Evolutionary conservation across 176 grass and related monocot genomes (phyloP), one percentile per base, ranked within the genome.

Genomic region (Secale cereale): DNA sequence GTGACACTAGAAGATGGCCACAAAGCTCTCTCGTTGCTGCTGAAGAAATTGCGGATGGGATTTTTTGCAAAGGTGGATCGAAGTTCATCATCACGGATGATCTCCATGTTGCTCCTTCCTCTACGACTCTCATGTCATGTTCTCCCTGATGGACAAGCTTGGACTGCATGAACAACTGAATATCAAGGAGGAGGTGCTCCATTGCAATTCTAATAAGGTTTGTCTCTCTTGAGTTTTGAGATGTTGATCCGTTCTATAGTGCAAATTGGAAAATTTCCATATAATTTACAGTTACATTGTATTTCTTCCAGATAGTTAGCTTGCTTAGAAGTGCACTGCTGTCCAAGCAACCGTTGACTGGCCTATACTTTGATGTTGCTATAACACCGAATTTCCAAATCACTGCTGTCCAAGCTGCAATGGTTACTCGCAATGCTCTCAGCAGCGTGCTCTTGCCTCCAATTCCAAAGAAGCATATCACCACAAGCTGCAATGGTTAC

Each of bases 401-500:
- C n/a, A n/a, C n/a, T n/a, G n/a, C n/a, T n/a, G n/a, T n/a, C n/a
- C n/a, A n/a, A n/a, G n/a, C 70, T 76, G 78, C 23, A 3, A 1
- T 87, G 45, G 16, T 19, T 52, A 52, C 48, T 19, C 48, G 61
- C n/a, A n/a, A n/a, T 4, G 70, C 59, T 11, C 59, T 87, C n/a
- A 76, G 59, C 59, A 39, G 40, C 0, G 85, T 81, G 30, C 23
- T 87, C 39, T 11, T 76, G n/a, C 78, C 85, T 65, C 67, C 56
- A 9, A 64, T 77, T 74, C 57, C 37, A 9, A 52, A 74, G 39
- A 74, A 60, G 25, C n/a, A n/a, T n/a, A n/a, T n/a, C n/a, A n/a
- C n/a, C n/a, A n/a, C n/a, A n/a, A n/a, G n/a, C 70, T 76, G 78
- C 23, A 3, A 1, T 87, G 45, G 16, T 19, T 52, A 52, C 48